These are phyloP conservation scores for Peribolospora baueri DNA, from an alignment of 768 basidiomycete species.

Conservation along the genomic window DNA sequence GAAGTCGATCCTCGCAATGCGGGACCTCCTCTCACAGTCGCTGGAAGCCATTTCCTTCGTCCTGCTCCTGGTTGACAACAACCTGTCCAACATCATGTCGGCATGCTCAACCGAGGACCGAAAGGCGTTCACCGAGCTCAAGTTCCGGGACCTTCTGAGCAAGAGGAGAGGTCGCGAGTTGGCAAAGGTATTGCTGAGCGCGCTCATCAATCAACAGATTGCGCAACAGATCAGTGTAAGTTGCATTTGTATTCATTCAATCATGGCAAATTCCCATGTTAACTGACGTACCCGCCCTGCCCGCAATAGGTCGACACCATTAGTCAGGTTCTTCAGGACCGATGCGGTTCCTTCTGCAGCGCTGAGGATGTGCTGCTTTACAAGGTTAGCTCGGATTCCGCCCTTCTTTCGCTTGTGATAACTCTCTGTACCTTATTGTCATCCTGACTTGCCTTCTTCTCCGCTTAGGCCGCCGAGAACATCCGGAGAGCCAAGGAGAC, in stretches of 20 bases:
- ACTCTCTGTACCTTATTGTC: background rate
- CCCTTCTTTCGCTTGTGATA: background rate
- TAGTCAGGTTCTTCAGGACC: constrained; percentile 74
- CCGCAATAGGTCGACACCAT: constrained; percentile 64
- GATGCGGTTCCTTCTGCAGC: constrained; percentile 93
- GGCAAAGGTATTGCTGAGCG: constrained; percentile 72
- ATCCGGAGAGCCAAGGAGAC: constrained; percentile 71
- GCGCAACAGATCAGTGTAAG: constrained; percentile 81
- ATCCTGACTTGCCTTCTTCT: background rate
- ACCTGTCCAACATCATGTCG: constrained; percentile 55
- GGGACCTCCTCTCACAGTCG: constrained; percentile 49
- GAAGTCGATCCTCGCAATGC: constrained; percentile 29
- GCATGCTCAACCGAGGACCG: constrained; percentile 47
- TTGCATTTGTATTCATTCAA: constrained; percentile 1
- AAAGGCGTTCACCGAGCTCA: constrained; percentile 39
- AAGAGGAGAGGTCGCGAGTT: constrained; percentile 61
- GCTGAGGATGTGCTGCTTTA: constrained; percentile 95
- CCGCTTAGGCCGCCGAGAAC: constrained; percentile 61
- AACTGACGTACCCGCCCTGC: background rate
- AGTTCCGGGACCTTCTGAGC: constrained; percentile 69
- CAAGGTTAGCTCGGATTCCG: constrained; percentile 32
- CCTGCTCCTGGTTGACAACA: constrained; percentile 73
- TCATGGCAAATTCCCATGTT: background rate
- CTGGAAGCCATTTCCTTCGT: constrained; percentile 90
- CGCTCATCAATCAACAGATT: constrained; percentile 93